Evolutionary conservation across 169 alveolate species (phyloP).

Genomic region (Plasmodium vinckei): DNA sequence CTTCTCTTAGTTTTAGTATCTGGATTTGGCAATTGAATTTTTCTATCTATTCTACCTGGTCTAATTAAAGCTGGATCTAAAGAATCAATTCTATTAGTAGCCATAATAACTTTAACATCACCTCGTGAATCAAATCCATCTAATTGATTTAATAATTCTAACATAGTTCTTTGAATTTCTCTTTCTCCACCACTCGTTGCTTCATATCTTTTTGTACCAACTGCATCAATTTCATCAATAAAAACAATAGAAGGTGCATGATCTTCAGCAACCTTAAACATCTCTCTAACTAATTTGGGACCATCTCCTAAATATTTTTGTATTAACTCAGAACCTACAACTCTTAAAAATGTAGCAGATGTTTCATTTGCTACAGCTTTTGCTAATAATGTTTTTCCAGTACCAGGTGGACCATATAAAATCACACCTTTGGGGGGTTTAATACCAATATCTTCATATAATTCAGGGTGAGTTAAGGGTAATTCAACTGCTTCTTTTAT

Average conservation of each 20-base stretch:
- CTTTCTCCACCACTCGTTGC: constrained; percentile 99
- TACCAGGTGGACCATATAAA: constrained; percentile 96
- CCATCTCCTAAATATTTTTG: constrained; percentile 99
- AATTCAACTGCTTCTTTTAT: constrained; percentile 96
- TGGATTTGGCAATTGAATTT: constrained; percentile 98
- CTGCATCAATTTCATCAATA: constrained; percentile 99
- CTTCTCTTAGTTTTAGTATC: constrained; percentile 97
- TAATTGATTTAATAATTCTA: constrained; percentile 98
- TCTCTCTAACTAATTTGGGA: constrained; percentile 98
- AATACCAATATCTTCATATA: constrained; percentile 99
- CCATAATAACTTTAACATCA: constrained; percentile 99
- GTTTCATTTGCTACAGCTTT: constrained; percentile 98
- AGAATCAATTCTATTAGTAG: constrained; percentile 98
- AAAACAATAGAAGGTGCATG: constrained; percentile 99
- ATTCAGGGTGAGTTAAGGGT: constrained; percentile 99
- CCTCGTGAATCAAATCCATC: constrained; percentile 99
- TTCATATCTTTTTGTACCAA: constrained; percentile 98
- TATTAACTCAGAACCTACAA: constrained; percentile 98
- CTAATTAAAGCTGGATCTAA: constrained; percentile 99
- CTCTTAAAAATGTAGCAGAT: constrained; percentile 98
- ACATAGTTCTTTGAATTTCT: constrained; percentile 99
- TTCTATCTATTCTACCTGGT: constrained; percentile 99
- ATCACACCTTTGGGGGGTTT: constrained; percentile 96
- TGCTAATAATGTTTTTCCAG: constrained; percentile 95
- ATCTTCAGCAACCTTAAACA: constrained; percentile 99